A percentile compares a stretch with the other conserved stretches of the same genome.
Conservation (phyloP, 164 flowering plant species). For the Chimonanthus salicifolius region DNA sequence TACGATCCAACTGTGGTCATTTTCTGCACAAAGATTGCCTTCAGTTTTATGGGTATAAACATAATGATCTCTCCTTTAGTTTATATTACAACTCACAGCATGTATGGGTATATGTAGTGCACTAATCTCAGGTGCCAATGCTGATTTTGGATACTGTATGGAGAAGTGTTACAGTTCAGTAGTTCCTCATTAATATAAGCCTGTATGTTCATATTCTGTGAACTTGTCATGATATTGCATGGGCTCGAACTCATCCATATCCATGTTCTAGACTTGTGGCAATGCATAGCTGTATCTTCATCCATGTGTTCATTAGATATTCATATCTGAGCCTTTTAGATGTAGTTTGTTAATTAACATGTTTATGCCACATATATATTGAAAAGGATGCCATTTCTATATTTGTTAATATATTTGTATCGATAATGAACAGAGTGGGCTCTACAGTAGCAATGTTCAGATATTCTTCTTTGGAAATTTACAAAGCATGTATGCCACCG, state of each 20-base stretch:
- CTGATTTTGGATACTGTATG: neutral
- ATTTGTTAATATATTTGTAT: constrained; percentile 5
- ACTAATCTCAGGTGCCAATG: neutral
- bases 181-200: neutral
- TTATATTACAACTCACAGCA: neutral
- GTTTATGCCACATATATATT: neutral
- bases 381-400: too few species aligned
- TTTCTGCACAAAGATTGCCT: constrained; percentile 58
- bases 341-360: neutral
- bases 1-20: constrained; percentile 68
- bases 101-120: neutral
- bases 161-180: too few species aligned
- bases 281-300: neutral
- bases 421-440: constrained; percentile 54
- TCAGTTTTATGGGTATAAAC: constrained; percentile 77
- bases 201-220: neutral
- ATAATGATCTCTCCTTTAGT: neutral
- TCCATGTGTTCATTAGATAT: neutral
- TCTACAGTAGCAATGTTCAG: constrained; percentile 74
- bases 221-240: neutral
- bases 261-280: neutral
- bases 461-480: constrained; percentile 58
- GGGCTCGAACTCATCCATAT: neutral
- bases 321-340: neutral
- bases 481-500: constrained; percentile 61